Percentiles rank a stretch among this genome's conserved stretches.
These are phyloP conservation scores for Globisporangium alternatum DNA, from an alignment of 352 stramenopile genomes.

Conservation along the genomic window DNA sequence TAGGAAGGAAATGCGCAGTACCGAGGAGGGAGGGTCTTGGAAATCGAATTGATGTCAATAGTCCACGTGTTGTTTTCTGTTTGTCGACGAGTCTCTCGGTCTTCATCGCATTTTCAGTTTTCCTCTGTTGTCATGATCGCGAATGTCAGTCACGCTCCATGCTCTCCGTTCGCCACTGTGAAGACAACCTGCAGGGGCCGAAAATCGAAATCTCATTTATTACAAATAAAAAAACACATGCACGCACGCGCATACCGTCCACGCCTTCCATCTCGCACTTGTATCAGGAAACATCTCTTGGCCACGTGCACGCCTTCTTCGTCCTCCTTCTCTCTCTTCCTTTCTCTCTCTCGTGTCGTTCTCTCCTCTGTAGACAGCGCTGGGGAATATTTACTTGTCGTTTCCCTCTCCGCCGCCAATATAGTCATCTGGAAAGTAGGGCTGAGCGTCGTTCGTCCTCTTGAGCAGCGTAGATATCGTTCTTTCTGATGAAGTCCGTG, in stretches of 20 bases:
- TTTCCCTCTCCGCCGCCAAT: slow-evolving; percentile 4
- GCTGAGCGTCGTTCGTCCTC: slow-evolving; percentile 5
- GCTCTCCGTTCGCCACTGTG: neutral
- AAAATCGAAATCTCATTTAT: slow-evolving; percentile 21
- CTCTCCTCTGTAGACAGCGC: neutral
- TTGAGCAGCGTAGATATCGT: slow-evolving; percentile 6
- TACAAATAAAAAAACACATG: slow-evolving; percentile 41
- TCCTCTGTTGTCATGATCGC: neutral
- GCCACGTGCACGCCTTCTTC: slow-evolving; percentile 5
- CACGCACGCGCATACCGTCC: slow-evolving; percentile 7
- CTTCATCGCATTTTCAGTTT: neutral
- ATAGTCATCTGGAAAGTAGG: slow-evolving; percentile 9
- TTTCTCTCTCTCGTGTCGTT: neutral
- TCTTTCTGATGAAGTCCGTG: slow-evolving; percentile 15
- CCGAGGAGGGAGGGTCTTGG: neutral
- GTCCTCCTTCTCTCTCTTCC: neutral
- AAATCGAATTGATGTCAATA: slow-evolving; percentile 7
- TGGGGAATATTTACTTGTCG: slow-evolving; percentile 6
- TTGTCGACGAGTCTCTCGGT: neutral
- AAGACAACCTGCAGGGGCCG: neutral
- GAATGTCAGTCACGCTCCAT: neutral
- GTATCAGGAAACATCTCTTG: slow-evolving; percentile 20
- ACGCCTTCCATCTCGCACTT: slow-evolving; percentile 27
- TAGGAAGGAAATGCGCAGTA: neutral
- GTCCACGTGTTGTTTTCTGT: slow-evolving; percentile 4